phyloP scores from a whole-genome alignment of 768 basidiomycete genomes.

The Mycena amicta region DNA sequence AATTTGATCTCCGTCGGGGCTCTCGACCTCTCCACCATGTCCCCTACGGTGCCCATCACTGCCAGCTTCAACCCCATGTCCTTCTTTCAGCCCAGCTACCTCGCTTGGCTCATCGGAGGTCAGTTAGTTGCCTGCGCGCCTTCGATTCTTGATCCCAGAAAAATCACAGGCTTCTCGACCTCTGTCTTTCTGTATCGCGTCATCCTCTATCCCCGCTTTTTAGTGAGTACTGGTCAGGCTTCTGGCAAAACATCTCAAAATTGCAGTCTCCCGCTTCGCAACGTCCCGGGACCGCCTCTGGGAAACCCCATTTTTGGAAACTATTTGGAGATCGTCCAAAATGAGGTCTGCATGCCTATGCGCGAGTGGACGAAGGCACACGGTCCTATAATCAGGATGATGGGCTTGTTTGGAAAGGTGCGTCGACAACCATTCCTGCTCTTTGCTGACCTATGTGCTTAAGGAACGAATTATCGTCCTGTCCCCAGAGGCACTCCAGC shows the following conservation, averaged over 20 bases:
- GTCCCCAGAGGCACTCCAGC: constrained; percentile 46
- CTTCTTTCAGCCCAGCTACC: not conserved
- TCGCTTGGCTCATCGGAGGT: constrained; percentile 8
- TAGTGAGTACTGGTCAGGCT: too few species aligned
- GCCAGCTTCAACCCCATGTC: not conserved
- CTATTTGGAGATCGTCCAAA: constrained; percentile 37
- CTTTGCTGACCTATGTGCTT: too few species aligned
- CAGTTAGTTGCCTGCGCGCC: not conserved
- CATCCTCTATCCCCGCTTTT: constrained; percentile 34
- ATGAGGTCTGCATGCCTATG: constrained; percentile 47
- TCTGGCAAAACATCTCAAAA: too few species aligned
- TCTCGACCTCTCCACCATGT: constrained; percentile 1
- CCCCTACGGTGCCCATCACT: not conserved
- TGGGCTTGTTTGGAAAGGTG: constrained; percentile 45
- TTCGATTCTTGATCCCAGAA: not conserved
- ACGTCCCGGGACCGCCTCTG: constrained; percentile 40
- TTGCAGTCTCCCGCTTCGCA: constrained; percentile 41
- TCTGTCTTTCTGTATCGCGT: constrained; percentile 30
- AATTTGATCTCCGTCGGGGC: not conserved
- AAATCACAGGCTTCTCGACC: constrained; percentile 6
- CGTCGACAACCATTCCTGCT: too few species aligned
- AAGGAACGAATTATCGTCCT: constrained; percentile 46
- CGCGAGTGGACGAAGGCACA: constrained; percentile 49
- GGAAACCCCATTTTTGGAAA: constrained; percentile 40
- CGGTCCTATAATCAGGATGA: constrained; percentile 45